These are phyloP conservation scores for Sporothrix phasma DNA, from an alignment of 2,329 filamentous ascomycete species.

Conservation along the genomic window DNA sequence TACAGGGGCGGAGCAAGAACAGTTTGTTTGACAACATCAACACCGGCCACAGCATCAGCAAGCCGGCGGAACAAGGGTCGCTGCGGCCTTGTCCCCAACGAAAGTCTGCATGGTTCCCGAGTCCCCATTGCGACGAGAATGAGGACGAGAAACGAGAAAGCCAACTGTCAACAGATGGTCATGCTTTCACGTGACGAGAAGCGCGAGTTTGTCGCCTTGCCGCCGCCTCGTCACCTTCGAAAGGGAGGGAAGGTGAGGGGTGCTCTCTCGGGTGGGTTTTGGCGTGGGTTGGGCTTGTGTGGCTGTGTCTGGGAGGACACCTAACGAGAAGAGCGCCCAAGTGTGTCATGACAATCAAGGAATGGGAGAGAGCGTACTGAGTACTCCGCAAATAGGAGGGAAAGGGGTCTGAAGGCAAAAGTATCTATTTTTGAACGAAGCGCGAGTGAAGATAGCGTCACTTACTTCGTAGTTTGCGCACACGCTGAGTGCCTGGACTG, in stretches of 20 bases:
- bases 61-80: background rate
- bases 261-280: background rate
- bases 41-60: background rate
- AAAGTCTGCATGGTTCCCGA: background rate
- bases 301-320: conserved; percentile 5
- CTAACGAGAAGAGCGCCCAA: background rate
- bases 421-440: background rate
- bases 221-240: background rate
- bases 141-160: background rate
- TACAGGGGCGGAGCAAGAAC: too few relatives aligned
- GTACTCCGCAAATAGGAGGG: too few relatives aligned
- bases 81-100: background rate
- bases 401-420: background rate
- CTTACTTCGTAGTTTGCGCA: background rate
- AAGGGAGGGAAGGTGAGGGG: conserved; percentile 14
- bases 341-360: background rate
- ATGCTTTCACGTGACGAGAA: conserved; percentile 1
- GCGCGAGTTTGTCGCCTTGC: background rate
- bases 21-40: background rate
- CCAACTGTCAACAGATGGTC: background rate
- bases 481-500: too few relatives aligned
- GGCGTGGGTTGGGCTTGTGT: background rate
- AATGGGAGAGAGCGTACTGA: background rate
- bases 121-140: background rate
- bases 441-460: background rate